Evolutionary conservation across 108 stramenopile genomes (phyloP).

Genomic region (Stephanodiscus triporus): DNA sequence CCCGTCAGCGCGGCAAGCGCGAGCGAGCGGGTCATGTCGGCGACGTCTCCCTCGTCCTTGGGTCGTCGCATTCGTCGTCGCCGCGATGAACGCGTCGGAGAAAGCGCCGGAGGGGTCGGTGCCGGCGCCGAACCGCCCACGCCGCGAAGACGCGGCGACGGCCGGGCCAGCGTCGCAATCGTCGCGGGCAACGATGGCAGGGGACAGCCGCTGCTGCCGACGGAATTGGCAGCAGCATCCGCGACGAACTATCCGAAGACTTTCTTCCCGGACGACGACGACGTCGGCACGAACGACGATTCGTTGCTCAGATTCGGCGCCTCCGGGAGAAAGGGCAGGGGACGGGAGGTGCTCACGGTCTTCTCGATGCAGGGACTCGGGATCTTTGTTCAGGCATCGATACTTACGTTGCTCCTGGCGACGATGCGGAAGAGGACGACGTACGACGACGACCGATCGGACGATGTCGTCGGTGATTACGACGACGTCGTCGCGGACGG

Average conservation of each 20-base stretch:
- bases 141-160: neutral
- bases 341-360: conserved; percentile 64
- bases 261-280: too few species aligned
- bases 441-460: conserved; percentile 6
- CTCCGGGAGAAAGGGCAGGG: conserved; percentile 23
- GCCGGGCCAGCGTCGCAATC: neutral
- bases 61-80: too few species aligned
- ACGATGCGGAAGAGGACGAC: conserved; percentile 10
- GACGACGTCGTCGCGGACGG: conserved; percentile 13
- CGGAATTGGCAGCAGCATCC: too few species aligned
- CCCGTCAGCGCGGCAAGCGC: conserved; percentile 65
- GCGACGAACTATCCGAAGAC: too few species aligned
- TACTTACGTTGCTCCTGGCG: conserved; percentile 52
- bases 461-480: conserved; percentile 18
- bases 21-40: conserved; percentile 62
- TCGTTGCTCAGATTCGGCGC: too few species aligned
- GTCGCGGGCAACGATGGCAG: neutral
- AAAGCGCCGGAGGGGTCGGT: too few species aligned
- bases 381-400: conserved; percentile 65
- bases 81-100: too few species aligned
- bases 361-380: conserved; percentile 83
- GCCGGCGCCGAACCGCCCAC: neutral
- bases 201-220: neutral
- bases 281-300: too few species aligned
- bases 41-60: conserved; percentile 45